Evolutionary conservation across 257 asterid species (phyloP).

Genomic region (Fraxinus anomala): DNA sequence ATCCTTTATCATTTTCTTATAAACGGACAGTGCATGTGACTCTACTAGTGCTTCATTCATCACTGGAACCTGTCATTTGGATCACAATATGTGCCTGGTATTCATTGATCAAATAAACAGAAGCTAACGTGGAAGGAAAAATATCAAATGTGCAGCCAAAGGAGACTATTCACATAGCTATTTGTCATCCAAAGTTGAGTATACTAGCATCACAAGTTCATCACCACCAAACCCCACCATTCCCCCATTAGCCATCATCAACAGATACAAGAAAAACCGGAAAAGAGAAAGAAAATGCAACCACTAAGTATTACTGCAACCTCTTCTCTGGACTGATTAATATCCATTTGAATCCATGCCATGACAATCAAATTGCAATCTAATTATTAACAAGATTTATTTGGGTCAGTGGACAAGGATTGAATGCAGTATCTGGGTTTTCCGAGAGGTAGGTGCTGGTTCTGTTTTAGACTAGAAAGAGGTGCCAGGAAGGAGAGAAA

Average conservation of each 20-base stretch:
- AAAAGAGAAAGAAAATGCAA: not conserved
- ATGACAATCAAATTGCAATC: not conserved
- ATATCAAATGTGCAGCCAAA: not conserved
- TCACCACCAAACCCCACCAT: not conserved
- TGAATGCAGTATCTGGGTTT: not conserved
- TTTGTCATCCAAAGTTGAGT: not conserved
- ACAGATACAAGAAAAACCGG: not conserved
- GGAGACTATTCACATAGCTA: not conserved
- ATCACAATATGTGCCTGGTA: not conserved
- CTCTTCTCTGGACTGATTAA: not conserved
- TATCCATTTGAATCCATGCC: not conserved
- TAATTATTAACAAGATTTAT: not conserved
- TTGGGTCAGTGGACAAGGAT: not conserved
- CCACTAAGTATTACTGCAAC: not conserved
- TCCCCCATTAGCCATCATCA: not conserved
- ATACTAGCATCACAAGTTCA: not conserved
- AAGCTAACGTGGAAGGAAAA: not conserved
- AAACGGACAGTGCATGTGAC: not conserved
- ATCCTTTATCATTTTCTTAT: not conserved
- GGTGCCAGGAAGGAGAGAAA: not conserved
- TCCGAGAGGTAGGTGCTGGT: not conserved
- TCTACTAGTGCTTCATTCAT: not conserved
- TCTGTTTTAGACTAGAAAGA: not conserved
- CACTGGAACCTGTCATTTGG: not conserved
- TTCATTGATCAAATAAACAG: not conserved